Percentiles rank a stretch among this genome's conserved stretches.
These are phyloP conservation scores for Neurospora sp. DNA, from an alignment of 495 filamentous ascomycete species.

Conservation along the genomic window DNA sequence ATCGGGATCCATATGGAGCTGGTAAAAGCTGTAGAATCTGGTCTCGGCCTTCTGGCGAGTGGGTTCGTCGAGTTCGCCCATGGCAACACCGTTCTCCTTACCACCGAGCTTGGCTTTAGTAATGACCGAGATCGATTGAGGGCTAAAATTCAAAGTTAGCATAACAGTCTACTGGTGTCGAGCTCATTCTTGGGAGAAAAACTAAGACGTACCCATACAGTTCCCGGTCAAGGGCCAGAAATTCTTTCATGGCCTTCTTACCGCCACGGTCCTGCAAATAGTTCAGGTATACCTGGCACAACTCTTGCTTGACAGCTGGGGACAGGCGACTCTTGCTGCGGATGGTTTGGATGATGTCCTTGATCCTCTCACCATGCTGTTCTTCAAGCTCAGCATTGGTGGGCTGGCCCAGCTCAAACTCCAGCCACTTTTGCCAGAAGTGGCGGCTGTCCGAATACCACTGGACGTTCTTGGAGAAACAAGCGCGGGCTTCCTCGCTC, in stretches of 20 bases:
- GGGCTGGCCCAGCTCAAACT: constrained; percentile 84
- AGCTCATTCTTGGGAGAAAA: not conserved
- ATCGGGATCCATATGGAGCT: constrained; percentile 46
- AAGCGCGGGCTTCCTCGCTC: constrained; percentile 71
- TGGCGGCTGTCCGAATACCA: constrained; percentile 79
- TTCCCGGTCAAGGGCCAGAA: constrained; percentile 73
- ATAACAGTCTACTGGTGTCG: not conserved
- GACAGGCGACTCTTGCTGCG: constrained; percentile 64
- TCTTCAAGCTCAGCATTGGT: constrained; percentile 55
- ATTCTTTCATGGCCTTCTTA: constrained; percentile 79
- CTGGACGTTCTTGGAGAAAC: constrained; percentile 74
- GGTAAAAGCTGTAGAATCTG: constrained; percentile 54
- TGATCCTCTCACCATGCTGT: constrained; percentile 62
- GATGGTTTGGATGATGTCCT: constrained; percentile 70
- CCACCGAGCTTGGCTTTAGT: constrained; percentile 28
- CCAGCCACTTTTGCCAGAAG: constrained; percentile 86
- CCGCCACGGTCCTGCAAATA: constrained; percentile 80
- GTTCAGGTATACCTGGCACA: constrained; percentile 68
- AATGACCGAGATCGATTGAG: constrained; percentile 36
- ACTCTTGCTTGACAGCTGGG: constrained; percentile 57
- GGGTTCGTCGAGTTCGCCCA: constrained; percentile 52
- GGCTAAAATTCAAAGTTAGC: constrained; percentile 23
- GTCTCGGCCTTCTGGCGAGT: constrained; percentile 53
- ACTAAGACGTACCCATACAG: constrained; percentile 60
- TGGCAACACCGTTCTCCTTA: constrained; percentile 52